These are phyloP conservation scores for Paramecium sonneborni DNA, from an alignment of 73 alveolate genomes.

Conservation along the genomic window DNA sequence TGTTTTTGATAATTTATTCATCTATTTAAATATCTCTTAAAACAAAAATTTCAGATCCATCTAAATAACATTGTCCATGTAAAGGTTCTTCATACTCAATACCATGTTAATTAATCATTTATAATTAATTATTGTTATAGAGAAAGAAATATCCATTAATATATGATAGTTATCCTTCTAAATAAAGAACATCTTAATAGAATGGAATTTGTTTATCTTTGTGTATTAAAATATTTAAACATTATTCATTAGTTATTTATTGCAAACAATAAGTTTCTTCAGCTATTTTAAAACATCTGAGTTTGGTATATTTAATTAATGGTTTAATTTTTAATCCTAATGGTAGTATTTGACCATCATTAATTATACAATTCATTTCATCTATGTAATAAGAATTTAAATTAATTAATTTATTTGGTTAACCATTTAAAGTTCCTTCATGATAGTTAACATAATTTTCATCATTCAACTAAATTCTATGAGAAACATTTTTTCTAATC, in stretches of 20 bases:
- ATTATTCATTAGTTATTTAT: neutral
- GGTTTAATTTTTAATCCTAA: neutral
- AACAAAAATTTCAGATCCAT: neutral
- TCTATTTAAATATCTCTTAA: neutral
- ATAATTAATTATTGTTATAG: neutral
- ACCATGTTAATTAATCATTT: neutral
- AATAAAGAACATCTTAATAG: neutral
- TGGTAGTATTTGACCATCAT: neutral
- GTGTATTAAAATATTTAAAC: neutral
- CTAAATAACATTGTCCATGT: neutral
- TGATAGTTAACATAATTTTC: neutral
- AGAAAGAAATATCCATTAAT: neutral
- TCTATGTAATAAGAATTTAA: neutral
- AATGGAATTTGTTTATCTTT: neutral
- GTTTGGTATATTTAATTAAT: neutral
- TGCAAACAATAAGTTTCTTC: neutral
- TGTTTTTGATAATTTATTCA: neutral
- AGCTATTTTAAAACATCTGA: neutral
- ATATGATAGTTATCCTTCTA: neutral
- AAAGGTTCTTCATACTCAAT: neutral
- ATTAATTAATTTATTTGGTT: neutral
- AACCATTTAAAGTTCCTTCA: neutral
- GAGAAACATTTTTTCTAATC: slow-evolving; percentile 9
- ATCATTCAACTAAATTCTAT: neutral
- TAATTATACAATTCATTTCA: neutral